These are phyloP conservation scores for Ophiobolus disseminans DNA, from an alignment of 2,329 filamentous ascomycete genomes.

Conservation along the genomic window DNA sequence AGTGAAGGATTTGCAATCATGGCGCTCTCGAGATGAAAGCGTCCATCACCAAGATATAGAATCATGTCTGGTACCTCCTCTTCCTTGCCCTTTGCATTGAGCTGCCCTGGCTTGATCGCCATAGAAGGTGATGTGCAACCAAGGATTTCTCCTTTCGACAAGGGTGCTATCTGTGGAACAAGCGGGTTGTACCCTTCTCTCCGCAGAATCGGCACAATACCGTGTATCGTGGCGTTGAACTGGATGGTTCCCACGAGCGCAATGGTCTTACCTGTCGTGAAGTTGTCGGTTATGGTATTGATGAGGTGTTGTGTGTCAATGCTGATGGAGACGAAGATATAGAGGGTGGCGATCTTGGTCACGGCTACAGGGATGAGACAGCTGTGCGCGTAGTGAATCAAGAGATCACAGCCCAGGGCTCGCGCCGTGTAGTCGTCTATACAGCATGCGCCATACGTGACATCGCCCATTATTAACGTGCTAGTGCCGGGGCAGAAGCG, in stretches of 20 bases:
- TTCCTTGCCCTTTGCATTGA: constrained; percentile 57
- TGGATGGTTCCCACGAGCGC: constrained; percentile 97
- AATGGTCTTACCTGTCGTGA: constrained; percentile 81
- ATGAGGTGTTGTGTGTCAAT: constrained; percentile 91
- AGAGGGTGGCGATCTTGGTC: constrained; percentile 95
- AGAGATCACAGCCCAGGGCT: constrained; percentile 88
- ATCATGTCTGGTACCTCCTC: constrained; percentile 68
- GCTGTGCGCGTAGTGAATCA: constrained; percentile 97
- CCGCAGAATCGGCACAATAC: constrained; percentile 77
- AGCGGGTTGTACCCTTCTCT: constrained; percentile 83
- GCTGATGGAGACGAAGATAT: constrained; percentile 97
- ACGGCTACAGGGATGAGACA: constrained; percentile 96
- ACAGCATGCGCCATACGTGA: constrained; percentile 97
- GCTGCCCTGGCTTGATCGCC: constrained; percentile 41
- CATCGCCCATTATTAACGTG: constrained; percentile 98
- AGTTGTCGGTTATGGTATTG: constrained; percentile 87
- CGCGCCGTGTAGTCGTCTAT: constrained; percentile 98
- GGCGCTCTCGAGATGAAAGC: constrained; percentile 95
- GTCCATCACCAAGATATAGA: constrained; percentile 87
- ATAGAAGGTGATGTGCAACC: constrained; percentile 87
- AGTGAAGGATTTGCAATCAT: constrained; percentile 98
- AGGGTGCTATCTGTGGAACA: constrained; percentile 88
- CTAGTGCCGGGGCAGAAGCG: constrained; percentile 92
- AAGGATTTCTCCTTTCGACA: constrained; percentile 94
- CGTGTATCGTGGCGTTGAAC: constrained; percentile 97